Conservation (phyloP, 225 moss, liverwort and hornwort species). For the Climacium dendroides region DNA sequence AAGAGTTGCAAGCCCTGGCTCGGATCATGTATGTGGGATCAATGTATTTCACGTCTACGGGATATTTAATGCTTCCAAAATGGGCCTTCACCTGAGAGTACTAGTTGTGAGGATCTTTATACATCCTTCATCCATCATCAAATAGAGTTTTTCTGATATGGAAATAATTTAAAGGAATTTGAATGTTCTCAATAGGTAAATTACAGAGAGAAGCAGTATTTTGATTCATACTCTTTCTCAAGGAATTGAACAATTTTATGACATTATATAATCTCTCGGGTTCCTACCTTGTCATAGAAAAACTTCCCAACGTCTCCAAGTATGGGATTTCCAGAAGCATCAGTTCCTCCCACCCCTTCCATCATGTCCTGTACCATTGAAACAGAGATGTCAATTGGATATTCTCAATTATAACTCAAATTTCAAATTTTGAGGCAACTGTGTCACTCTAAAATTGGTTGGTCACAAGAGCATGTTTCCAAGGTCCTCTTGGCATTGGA, state of each 20-base stretch:
- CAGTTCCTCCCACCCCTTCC: slow-evolving; percentile 67
- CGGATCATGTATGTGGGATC: slow-evolving; percentile 97
- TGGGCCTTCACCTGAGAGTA: slow-evolving; percentile 54
- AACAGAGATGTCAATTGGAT: neutral
- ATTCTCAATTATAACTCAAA: neutral
- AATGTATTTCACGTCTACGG: slow-evolving; percentile 73
- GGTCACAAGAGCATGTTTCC: neutral
- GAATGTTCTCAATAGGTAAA: neutral
- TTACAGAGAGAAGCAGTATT: neutral
- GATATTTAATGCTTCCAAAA: slow-evolving; percentile 41
- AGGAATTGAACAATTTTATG: neutral
- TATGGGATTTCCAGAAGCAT: slow-evolving; percentile 84
- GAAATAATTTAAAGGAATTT: neutral
- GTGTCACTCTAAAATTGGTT: neutral
- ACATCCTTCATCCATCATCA: neutral
- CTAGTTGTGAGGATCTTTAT: neutral
- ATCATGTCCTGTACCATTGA: slow-evolving; percentile 43
- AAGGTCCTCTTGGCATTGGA: neutral
- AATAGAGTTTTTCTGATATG: neutral
- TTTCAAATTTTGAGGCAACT: neutral
- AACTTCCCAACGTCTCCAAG: slow-evolving; percentile 89
- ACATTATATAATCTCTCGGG: neutral
- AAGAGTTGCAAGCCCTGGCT: slow-evolving; percentile 77
- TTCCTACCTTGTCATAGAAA: slow-evolving; percentile 61
- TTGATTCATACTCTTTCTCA: neutral